These are phyloP conservation scores for Pythium dissimile DNA, from an alignment of 352 stramenopile species.

Conservation along the genomic window DNA sequence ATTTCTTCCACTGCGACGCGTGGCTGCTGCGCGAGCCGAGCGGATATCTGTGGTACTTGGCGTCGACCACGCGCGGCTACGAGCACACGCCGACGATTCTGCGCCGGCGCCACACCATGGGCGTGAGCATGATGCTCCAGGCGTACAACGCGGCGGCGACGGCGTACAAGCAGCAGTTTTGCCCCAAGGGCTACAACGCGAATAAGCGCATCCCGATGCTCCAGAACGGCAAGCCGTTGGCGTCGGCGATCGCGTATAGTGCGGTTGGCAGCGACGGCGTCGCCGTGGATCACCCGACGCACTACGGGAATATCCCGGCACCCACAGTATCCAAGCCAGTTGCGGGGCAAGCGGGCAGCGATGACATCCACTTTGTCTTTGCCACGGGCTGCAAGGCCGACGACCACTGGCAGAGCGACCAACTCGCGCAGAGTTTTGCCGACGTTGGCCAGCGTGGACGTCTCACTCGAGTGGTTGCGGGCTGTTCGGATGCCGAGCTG, in stretches of 20 bases:
- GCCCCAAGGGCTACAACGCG: constrained; percentile 62
- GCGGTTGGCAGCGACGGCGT: constrained; percentile 14
- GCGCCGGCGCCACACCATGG: constrained; percentile 69
- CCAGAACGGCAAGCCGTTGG: constrained; percentile 33
- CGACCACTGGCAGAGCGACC: constrained; percentile 74
- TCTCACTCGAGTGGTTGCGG: constrained; percentile 69
- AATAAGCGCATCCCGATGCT: constrained; percentile 71
- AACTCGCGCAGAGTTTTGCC: constrained; percentile 62
- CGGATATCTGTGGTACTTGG: constrained; percentile 63
- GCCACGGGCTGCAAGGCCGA: constrained; percentile 54
- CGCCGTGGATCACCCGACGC: constrained; percentile 19
- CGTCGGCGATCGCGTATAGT: constrained; percentile 44
- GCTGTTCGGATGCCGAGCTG: constrained; percentile 44
- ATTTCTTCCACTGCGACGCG: constrained; percentile 73
- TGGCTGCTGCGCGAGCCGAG: constrained; percentile 61
- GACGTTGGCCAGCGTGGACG: constrained; percentile 51
- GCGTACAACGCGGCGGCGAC: constrained; percentile 71
- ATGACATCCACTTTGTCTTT: constrained; percentile 80
- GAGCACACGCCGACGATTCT: constrained; percentile 78
- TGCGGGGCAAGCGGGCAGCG: constrained; percentile 36
- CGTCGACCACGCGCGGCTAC: constrained; percentile 68
- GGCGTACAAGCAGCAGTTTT: constrained; percentile 48
- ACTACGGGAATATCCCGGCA: constrained; percentile 1
- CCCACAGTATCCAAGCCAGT: not conserved
- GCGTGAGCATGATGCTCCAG: constrained; percentile 56